Base-by-base conservation (phyloP, 2,329 filamentous ascomycete species). In the Shiraia bambusicola region DNA sequence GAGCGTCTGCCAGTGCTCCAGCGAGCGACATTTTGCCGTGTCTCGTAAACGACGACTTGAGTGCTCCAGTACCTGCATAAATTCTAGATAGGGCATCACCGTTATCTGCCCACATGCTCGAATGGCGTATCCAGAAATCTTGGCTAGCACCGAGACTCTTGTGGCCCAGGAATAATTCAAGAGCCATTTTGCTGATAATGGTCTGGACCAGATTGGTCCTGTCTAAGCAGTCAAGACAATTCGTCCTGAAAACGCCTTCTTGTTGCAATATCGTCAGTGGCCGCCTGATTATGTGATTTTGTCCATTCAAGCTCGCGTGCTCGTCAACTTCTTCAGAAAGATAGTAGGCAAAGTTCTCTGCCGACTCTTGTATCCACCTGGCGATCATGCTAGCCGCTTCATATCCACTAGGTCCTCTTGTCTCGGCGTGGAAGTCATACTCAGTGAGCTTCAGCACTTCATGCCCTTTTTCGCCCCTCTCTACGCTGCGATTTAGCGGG, bases 381-480 rank as follows among this genome's bases (percentile, higher is more conserved):
- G 84, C 83, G 49, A 98, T 95, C 55, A 86, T 82, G 54, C 80
- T 84, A n/a, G 92, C 93, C 41, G 88, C 89, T 65, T 95, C 90
- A 63, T 96, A 97, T 3, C 92, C 92, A 41, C 81, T 80, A 1
- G 88, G 86, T 0, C 87, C 88, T 59, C 87, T 87, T 1, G 93
- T 95, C 67, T 97, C 90, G 3, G 91, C 92, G 63, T 97, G 91
- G 46, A 98, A 97, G 69, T 98, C 93, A 63, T 93, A 98, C 60
- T 95, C 88, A 1, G 92, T 95, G 45, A 86, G 80, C 49, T 81
- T 80, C 22, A 97, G 71, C 27, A 96, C 76, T 34, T 86, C 81
- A 59, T 92, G 88, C 46, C 89, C 87, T 30, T 46, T 71, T 2
- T 77, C 60, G 8, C 58, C 76, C 19, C 76, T 74, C 26, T 79